Base-by-base conservation (phyloP, 352 stramenopile species). In the Phytophthora sansomeana region DNA sequence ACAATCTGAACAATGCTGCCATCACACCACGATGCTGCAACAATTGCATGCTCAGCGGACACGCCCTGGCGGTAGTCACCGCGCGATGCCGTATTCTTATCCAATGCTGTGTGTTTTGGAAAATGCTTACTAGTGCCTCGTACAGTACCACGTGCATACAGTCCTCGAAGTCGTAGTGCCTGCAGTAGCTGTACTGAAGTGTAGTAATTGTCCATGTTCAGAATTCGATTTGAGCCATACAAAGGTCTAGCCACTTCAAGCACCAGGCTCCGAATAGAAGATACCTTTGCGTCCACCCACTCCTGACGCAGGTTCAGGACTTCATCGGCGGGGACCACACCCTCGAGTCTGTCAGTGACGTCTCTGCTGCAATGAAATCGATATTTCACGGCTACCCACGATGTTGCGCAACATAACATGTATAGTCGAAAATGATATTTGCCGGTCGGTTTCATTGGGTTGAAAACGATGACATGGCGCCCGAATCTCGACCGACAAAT, bases 131-230 rank as follows among this genome's bases (percentile, higher is more conserved):
- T n/a, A n/a, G n/a, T n/a, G n/a, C n/a, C n/a, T n/a, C n/a, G n/a
- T n/a, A n/a, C n/a, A n/a, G n/a, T n/a, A n/a, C 72, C 64, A 21
- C 59, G 21, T 13, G 38, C 58, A 33, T 67, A 75, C 6, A 77
- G 21, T 2, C 56, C 56, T 13, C 54, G 57, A 10, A 67, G 11
- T 16, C 59, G 50, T 14, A 80, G 32, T 5, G 39, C 43, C n/a
- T 69, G 32, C 6, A 75, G 44, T n/a, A 77, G 47, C 19, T 69
- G 58, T 8, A 72, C 59, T 4, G 59, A 73, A 11, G 68, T 80
- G 41, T 77, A 80, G 46, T 67, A 77, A 49, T 80, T 75, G 53
- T 77, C 72, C 9, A 43, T 68, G 32, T 73, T 75, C 21, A 80
- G 24, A n/a, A 80, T 56, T 0, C 63, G 55, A 17, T 67, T 67